Base-by-base conservation (phyloP, 306 rosid species). In the Carpinus viminea region DNA sequence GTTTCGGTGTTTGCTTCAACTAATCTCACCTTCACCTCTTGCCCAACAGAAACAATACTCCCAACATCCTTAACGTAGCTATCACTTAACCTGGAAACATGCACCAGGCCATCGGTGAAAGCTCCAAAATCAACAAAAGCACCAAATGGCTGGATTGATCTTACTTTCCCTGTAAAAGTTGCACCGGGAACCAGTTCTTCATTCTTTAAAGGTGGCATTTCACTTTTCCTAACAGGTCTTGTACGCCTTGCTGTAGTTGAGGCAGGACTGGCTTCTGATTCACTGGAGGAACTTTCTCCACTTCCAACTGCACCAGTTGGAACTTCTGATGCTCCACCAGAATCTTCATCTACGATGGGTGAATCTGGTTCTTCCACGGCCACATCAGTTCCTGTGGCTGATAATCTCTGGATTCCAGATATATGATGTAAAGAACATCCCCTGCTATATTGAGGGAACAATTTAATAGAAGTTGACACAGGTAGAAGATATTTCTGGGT, bases 111-210 rank as follows among this genome's bases (percentile, higher is more conserved):
- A 56, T 96, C 98, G 2, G 98, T 89, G 82, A 96, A 93, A 73
- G 99, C 99, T 75, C 99, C 99, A 60, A 96, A 82, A 85, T 96
- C 99, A 82, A 96, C 76, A 70, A 96, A 96, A 55, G 98, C 99
- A 74, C 99, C 99, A 82, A 96, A 96, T 74, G 98, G 96, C 79
- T 89, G 98, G 80, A 93, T 78, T 72, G 99, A 96, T 87, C 82
- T 88, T n/a, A 96, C 92, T 93, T 96, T 96, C 76, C 99, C 99
- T 0, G 91, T 84, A 89, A 96, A 96, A 72, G 87, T 83, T 65
- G 96, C 98, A 83, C 98, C 97, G 1, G 91, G 86, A 79, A 93
- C 80, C 74, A 96, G 88, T 74, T 96, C 97, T 85, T 96, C 97
- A 34, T 88, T 82, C 84, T 85, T 93, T 74, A 96, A 82, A 10